A percentile compares a stretch with the other conserved stretches of the same genome.
Conservation (phyloP, 257 asterid species). For the Gardenia jasminoides region DNA sequence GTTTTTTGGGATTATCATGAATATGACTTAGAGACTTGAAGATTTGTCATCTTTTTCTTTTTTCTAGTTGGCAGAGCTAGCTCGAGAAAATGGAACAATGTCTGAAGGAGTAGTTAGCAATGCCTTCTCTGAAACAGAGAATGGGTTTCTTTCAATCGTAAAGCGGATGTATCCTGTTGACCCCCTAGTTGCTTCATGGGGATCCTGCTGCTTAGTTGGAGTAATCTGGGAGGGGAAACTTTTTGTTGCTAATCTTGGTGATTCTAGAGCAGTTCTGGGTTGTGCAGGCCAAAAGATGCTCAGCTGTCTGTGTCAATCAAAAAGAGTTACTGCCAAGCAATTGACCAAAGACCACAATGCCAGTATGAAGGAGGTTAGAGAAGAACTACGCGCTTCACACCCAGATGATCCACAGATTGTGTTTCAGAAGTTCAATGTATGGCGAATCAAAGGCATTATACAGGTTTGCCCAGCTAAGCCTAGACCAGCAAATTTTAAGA, state of each 20-base stretch:
- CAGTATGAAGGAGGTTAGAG: constrained; percentile 58
- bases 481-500: not conserved
- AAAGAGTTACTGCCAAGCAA: constrained; percentile 62
- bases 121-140: constrained; percentile 66
- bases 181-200: constrained; percentile 54
- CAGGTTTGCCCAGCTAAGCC: constrained; percentile 45
- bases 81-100: constrained; percentile 54
- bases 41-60: not conserved
- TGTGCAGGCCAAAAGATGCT: constrained; percentile 33
- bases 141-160: constrained; percentile 52
- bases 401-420: constrained; percentile 66
- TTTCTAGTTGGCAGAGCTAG: constrained; percentile 45
- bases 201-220: constrained; percentile 86
- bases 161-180: constrained; percentile 38
- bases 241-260: constrained; percentile 73
- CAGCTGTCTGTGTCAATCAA: constrained; percentile 43
- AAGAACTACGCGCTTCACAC: constrained; percentile 55
- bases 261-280: constrained; percentile 86
- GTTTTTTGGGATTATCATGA: not conserved
- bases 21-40: not conserved
- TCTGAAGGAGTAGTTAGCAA: constrained; percentile 49
- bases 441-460: constrained; percentile 90
- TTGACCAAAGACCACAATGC: constrained; percentile 78
- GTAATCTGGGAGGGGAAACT: constrained; percentile 63
- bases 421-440: constrained; percentile 48